Base-by-base conservation (phyloP, 805 yeast species). In the Cyberlindnera euphorbiiphila region DNA sequence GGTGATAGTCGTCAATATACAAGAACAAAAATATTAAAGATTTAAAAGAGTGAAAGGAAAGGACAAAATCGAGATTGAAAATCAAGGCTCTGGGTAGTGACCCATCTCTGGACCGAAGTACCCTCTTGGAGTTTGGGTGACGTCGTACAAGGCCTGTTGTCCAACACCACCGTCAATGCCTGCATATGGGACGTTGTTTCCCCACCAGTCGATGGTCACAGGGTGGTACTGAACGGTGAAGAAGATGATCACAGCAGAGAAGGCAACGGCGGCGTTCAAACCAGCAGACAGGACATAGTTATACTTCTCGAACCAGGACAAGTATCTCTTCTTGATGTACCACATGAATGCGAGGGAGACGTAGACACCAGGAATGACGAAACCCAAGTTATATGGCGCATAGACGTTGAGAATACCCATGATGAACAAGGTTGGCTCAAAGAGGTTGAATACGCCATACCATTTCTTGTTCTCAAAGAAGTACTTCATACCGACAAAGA, bases 171-270 rank as follows among this genome's bases (percentile, higher is more conserved):
- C 64, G 31, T 69, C 74, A 29, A 60, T 37, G 37, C 74, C 74
- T 1, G 30, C 46, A 32, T 46, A 51, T 1, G 52, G 25, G 10
- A 66, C 68, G n/a, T 40, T 54, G 39, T 76, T 78, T 1, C 86
- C 86, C 86, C 86, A 81, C 87, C 86, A 81, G 28, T 59, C 43
- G 11, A 78, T 34, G 5, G 52, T 44, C 15, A 59, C 61, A 4
- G 62, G 61, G 32, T 72, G 65, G 48, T 66, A 74, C 39, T 64
- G 60, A 6, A 68, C 66, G 2, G 72, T 59, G 51, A 76, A 75
- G 59, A 81, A 80, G 22, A 78, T 71, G 40, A 56, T 46, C 15
- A 59, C 41, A 6, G 79, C 57, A 41, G 78, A 65, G 43, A 78
- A 67, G 2, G 84, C 84, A 15, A 77, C 71, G 10, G 83, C 85